Base-by-base conservation (phyloP, 352 stramenopile species). In the Globisporangium paroecandrum region DNA sequence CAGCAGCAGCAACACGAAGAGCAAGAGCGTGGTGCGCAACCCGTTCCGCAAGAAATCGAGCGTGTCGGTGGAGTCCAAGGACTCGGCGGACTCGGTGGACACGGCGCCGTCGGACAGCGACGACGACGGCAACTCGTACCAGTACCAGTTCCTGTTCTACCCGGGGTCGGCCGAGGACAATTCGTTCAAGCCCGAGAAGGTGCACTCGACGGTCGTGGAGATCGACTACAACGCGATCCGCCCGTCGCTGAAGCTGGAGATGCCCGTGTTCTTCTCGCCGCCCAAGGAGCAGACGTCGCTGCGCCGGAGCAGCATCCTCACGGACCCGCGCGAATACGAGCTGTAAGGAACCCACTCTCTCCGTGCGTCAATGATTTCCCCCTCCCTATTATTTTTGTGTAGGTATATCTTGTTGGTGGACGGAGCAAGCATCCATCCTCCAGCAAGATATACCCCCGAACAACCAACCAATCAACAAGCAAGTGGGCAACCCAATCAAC, bases 251-350 rank as follows among this genome's bases (percentile, higher is more conserved):
- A 74, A 79, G 38, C 63, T 82, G 27, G 83, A 85, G 34, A 79
- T 90, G 77, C 84, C 84, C 43, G 74, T 89, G 43, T 93, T 93
- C 69, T 87, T 93, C 70, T 77, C 77, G 46, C 74, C 81, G 34
- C 76, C 84, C 18, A 70, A 65, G 22, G 66, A 71, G 27, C 57
- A 76, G 32, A 65, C 67, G 27, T 73, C 81, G 27, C 65, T 85
- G 57, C 78, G 82, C 7, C 76, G 73, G 34, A 83, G 77, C 61
- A 80, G 67, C 51, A 73, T 84, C 61, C 62, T 82, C 55, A 73
- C 75, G 13, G 79, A 88, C 65, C 76, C 76, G 18, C 75, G 66
- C 56, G 79, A 88, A 70, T 88, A 88, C 74, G 79, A 88, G 66
- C 80, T 88, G 64, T 88, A 75, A 76, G 69, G 54, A 59, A 59